Evolutionary conservation across 2,329 filamentous ascomycete genomes (phyloP).

Genomic region (Capronia coronata): DNA sequence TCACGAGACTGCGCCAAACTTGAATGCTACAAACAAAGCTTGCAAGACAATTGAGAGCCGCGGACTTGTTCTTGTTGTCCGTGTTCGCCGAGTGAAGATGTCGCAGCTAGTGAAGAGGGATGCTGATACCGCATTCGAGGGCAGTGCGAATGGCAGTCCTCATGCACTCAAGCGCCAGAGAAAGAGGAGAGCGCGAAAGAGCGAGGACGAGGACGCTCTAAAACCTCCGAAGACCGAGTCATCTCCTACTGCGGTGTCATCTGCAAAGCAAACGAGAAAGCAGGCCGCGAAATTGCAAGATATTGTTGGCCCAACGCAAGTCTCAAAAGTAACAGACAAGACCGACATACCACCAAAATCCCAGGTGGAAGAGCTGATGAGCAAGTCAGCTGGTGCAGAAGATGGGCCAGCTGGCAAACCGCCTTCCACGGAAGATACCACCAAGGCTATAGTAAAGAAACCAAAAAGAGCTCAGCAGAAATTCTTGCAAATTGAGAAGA

Average conservation of each 20-base stretch:
- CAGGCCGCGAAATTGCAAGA: not conserved
- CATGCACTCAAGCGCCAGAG: constrained; percentile 14
- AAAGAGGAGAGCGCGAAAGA: constrained; percentile 33
- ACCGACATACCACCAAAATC: not conserved
- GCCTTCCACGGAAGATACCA: not conserved
- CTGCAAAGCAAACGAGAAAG: constrained; percentile 17
- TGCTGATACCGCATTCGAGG: constrained; percentile 22
- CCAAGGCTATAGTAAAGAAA: constrained; percentile 20
- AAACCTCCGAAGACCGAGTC: constrained; percentile 30
- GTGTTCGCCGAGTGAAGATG: constrained; percentile 11
- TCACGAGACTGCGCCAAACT: not conserved
- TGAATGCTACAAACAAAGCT: not conserved
- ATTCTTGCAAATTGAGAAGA: constrained; percentile 3
- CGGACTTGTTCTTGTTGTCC: not conserved
- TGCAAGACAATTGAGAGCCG: not conserved
- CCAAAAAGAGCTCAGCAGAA: constrained; percentile 20
- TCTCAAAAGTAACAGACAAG: not conserved
- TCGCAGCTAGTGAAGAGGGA: constrained; percentile 18
- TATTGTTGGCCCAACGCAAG: not conserved
- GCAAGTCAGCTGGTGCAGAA: not conserved
- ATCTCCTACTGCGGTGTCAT: not conserved
- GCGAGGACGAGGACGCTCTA: constrained; percentile 29
- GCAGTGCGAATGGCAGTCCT: not conserved
- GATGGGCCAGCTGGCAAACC: not conserved
- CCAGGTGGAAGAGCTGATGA: not conserved